Evolutionary conservation across 2,329 filamentous ascomycete species (phyloP), one percentile per base, ranked within the genome.

Genomic region (Cladophialophora exuberans): DNA sequence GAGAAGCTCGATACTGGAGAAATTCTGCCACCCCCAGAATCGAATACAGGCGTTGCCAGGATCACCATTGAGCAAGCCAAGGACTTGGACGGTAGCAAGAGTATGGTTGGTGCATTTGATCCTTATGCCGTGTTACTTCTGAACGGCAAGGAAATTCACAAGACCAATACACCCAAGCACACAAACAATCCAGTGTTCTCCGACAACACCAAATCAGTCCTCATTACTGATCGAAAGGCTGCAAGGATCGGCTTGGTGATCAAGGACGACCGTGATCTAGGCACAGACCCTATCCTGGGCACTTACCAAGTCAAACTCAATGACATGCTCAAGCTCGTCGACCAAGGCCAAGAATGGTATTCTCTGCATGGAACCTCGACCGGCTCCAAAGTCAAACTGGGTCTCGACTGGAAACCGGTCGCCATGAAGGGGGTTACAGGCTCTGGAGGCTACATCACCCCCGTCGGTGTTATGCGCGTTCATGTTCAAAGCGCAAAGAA

Each of bases 181-280:
- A 97, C 91, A 57, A 99, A 99, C 75, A 94, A 96, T 66, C 94
- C 94, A 6, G 92, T 99, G 66, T 99, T 92, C 87, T 87, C 93
- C 50, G 88, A 97, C 68, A 89, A 89, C 5, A 88, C 86, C 64
- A 96, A 96, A 74, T 94, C 99, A 69, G 85, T 99, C 64, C 84
- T 99, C 58, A 93, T 99, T 68, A 97, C 92, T 1, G 92, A 99
- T 69, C 87, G 89, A 60, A 96, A 91, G 76, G 86, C 84, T 69
- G 92, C 94, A 53, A 94, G 90, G 69, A 80, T 99, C 48, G 95
- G 93, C 52, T 77, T 99, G 52, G 89, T 93, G 13, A 85, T 99
- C 80, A 99, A 97, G 75, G 94, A 99, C 68, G 93, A 97, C 64
- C 87, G 93, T 60, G 93, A 96, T 50, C 76, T 99, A 52, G 78